Base-by-base conservation (phyloP, 805 yeast species). In the Lipomyces starkeyi region DNA sequence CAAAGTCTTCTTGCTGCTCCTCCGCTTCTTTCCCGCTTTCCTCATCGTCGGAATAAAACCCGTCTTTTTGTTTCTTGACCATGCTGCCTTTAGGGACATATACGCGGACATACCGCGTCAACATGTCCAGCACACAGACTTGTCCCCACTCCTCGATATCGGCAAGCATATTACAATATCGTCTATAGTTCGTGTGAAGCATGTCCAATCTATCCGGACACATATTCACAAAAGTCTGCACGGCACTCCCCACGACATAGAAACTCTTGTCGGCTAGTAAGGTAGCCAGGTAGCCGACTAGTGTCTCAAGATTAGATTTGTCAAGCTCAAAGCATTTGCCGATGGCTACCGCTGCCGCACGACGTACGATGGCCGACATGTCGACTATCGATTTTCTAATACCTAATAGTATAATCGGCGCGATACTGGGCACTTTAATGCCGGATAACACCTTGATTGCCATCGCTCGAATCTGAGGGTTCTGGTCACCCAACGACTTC, bases 401-500 rank as follows among this genome's bases (percentile, higher is more conserved):
- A 47, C 95, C 90, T 54, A 93, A 82, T 4, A 89, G 76, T 17
- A 93, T 83, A 59, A 95, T 91, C 0, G 97, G 95, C 25, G 89
- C 84, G 53, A 95, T 88, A 7, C 94, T 91, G 1, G 91, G 86
- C 22, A 94, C 91, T 58, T 87, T 84, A 66, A 95, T 88, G n/a
- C 94, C 93, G 1, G 95, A 87, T 74, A 95, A 83, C 14, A 93
- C 88, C 63, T 93, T 83, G 57, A 95, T 84, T 0, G 97, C 89
- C 65, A 91, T 81, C 1, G 93, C 85, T 70, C 98, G 82, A 20
- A 84, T 81, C 11, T 86, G 83, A 1, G 96, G 89, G 68, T 84
- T 85, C 71, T 87, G 86, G 73, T 92, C 97, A 9, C 84, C 81
- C 35, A 94, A 79, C 1, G 91, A 84, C 78, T 91, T 92, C 77